These are phyloP conservation scores for Ustilago hordei DNA, from an alignment of 1,284 basidiomycete species.

Conservation along the genomic window DNA sequence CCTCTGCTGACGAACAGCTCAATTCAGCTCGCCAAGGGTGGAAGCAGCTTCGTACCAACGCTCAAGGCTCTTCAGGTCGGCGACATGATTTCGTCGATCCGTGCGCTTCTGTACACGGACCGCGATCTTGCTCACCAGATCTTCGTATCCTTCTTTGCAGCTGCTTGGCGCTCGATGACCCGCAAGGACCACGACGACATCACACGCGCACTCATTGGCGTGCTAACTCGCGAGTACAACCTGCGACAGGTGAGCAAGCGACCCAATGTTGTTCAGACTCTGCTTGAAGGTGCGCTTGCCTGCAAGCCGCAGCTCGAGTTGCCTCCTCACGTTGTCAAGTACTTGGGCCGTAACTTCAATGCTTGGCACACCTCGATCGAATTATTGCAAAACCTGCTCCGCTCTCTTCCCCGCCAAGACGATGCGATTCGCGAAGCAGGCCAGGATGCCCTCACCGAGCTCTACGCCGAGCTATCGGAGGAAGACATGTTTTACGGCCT, in stretches of 20 bases:
- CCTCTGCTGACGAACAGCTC: constrained; percentile 47
- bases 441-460: constrained; percentile 90
- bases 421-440: constrained; percentile 83
- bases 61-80: constrained; percentile 47
- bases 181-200: constrained; percentile 89
- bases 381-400: constrained; percentile 82
- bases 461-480: constrained; percentile 94
- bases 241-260: constrained; percentile 86
- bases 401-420: constrained; percentile 78
- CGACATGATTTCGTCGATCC: constrained; percentile 74
- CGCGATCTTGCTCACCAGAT: constrained; percentile 81
- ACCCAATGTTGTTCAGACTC: constrained; percentile 94
- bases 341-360: constrained; percentile 93
- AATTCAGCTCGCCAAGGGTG: constrained; percentile 35
- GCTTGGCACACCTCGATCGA: constrained; percentile 94
- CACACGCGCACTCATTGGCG: constrained; percentile 87
- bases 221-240: constrained; percentile 94
- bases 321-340: constrained; percentile 95
- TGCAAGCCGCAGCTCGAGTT: constrained; percentile 88
- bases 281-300: constrained; percentile 84
- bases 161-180: constrained; percentile 87
- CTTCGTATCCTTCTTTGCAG: constrained; percentile 91
- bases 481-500: constrained; percentile 98
- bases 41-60: constrained; percentile 49
- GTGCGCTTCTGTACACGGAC: constrained; percentile 86